Evolutionary conservation across 177 flowering plant genomes (phyloP).

Genomic region (Telopea speciosissima): DNA sequence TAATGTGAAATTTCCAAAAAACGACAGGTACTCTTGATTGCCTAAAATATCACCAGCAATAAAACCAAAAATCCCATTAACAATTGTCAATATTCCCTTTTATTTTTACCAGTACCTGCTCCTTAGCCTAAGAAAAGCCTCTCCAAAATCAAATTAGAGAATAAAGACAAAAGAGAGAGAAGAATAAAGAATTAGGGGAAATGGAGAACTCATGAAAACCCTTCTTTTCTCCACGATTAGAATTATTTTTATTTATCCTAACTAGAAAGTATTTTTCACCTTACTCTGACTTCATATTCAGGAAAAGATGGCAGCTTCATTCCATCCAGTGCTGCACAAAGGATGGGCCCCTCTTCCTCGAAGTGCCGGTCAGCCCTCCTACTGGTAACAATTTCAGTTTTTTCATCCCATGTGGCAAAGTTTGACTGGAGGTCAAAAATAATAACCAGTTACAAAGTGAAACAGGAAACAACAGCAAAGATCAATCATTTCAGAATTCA

Average conservation of each 20-base stretch:
- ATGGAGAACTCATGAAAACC: no score
- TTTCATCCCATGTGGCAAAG: constrained; percentile 85
- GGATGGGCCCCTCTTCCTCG: constrained; percentile 95
- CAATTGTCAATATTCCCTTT: no score
- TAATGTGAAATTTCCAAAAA: no score
- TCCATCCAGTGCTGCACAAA: constrained; percentile 85
- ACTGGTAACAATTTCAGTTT: constrained; percentile 72
- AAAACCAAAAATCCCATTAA: no score
- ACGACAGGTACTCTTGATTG: no score
- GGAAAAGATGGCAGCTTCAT: constrained; percentile 92
- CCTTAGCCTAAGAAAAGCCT: no score
- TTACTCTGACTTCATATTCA: constrained; percentile 90
- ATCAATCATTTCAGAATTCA: background rate
- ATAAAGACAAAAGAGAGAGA: no score
- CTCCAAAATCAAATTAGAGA: no score
- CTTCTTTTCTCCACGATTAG: no score
- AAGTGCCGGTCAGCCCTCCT: constrained; percentile 96
- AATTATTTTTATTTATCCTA: background rate
- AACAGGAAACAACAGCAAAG: background rate
- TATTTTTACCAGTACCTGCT: no score
- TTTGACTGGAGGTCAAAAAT: constrained; percentile 54
- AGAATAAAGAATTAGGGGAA: no score
- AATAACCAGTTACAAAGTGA: constrained; percentile 4
- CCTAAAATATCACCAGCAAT: no score
- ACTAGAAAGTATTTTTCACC: constrained; percentile 34